A percentile compares a stretch with the other conserved stretches of the same genome.
Evolutionary conservation across 2,329 filamentous ascomycete genomes (phyloP).

Genomic region (Onygenales sp.): DNA sequence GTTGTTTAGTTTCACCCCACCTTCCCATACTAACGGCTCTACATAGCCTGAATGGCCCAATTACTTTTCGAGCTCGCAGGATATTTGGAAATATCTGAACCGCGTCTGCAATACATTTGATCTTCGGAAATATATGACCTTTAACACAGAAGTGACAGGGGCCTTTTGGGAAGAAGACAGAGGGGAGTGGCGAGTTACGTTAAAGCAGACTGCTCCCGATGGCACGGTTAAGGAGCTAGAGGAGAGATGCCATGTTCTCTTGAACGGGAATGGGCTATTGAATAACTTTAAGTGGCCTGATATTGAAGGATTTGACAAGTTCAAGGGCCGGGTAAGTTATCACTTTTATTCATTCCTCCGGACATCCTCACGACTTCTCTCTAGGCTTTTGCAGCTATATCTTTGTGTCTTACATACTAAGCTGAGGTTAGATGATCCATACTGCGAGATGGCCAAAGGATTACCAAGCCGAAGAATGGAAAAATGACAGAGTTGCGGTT

Average conservation of each 20-base stretch:
- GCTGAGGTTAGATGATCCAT: slow-evolving; percentile 28
- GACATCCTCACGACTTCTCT: not conserved
- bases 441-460: slow-evolving; percentile 34
- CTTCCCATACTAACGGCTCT: not conserved
- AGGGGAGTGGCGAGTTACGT: slow-evolving; percentile 42
- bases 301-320: slow-evolving; percentile 38
- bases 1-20: no score
- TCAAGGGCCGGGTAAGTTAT: slow-evolving; percentile 29
- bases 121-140: slow-evolving; percentile 44
- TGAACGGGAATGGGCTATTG: slow-evolving; percentile 31
- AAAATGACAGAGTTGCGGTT: slow-evolving; percentile 25
- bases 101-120: slow-evolving; percentile 41
- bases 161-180: slow-evolving; percentile 41
- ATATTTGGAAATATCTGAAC: slow-evolving; percentile 41
- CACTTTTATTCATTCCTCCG: not conserved
- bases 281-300: slow-evolving; percentile 38
- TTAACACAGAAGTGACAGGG: slow-evolving; percentile 39
- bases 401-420: not conserved
- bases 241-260: slow-evolving; percentile 25
- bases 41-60: slow-evolving; percentile 37
- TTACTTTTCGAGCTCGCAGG: slow-evolving; percentile 37
- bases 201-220: slow-evolving; percentile 29
- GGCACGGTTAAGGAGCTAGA: slow-evolving; percentile 23
- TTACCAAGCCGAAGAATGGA: slow-evolving; percentile 34
- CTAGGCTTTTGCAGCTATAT: not conserved